Base-by-base conservation (phyloP, 495 filamentous ascomycete genomes). In the Penicillium salamii region DNA sequence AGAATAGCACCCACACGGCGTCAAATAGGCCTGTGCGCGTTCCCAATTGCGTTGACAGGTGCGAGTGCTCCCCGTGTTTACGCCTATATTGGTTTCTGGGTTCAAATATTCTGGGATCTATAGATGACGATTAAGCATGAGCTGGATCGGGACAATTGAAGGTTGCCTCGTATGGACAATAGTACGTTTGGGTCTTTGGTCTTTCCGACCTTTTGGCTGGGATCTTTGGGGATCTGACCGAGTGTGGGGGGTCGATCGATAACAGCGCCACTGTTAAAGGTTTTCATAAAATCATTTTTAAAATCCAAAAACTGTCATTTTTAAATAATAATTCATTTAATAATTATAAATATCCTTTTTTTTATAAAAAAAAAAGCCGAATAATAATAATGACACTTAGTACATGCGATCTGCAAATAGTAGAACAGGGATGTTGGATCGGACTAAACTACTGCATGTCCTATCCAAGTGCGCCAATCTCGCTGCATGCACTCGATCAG, bases 1-100 rank as follows among this genome's bases (percentile, higher is more conserved):
- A 51, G 55, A 59, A 57, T 59, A 59, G 53, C 57, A 54, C 54
- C 50, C 54, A 57, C 55, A 46, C 42, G 42, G 31, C 31, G 21
- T 36, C 13, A 26, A 35, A 7, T 46, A n/a, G 32, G 31, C 31
- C 31, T 46, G 43, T 36, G 43, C 43, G 32, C 8, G 19, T 35
- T 8, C 8, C 38, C 21, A 41, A 23, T 7, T 17, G 13, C 35
- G 29, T 21, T 45, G 42, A 35, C 42, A 46, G 43, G 19, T 35
- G 42, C 41, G 28, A 21, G 26, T 43, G 41, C 29, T 45, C 23
- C 8, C 23, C 23, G 23, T 26, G 9, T 41, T 26, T 1, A 41
- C 38, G 14, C 14, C 2, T 15, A 17, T 26, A 26, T 41, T 41
- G 19, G 2, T 5, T 24, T 2, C 6, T 3, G 18, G 17, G 42